Percentiles rank a stretch among this genome's conserved stretches.
Evolutionary conservation across 2,329 filamentous ascomycete genomes (phyloP).

Genomic region (Paraconiothyrium brasiliense): DNA sequence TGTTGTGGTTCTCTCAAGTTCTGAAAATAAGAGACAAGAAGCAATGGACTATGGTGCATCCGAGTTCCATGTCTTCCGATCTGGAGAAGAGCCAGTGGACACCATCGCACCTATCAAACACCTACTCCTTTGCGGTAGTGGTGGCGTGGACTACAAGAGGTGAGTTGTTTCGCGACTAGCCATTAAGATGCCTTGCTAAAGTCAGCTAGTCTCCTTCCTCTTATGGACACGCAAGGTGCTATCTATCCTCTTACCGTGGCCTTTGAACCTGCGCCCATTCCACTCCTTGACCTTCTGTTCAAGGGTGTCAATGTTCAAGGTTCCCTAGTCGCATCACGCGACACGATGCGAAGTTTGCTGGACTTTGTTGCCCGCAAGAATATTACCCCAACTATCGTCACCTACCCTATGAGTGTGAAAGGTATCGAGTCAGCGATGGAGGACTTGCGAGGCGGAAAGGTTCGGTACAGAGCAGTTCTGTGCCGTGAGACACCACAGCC

Average conservation of each 20-base stretch:
- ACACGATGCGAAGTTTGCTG: not conserved
- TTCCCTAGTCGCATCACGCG: constrained; percentile 5
- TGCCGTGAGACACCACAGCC: not conserved
- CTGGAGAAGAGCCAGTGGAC: constrained; percentile 1
- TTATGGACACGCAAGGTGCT: constrained; percentile 2
- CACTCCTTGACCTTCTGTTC: not conserved
- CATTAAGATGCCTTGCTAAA: not conserved
- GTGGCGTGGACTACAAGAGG: constrained; percentile 3
- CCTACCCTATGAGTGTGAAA: constrained; percentile 1
- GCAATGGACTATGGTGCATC: constrained; percentile 4
- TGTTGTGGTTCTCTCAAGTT: constrained; percentile 7
- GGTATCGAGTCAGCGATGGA: constrained; percentile 2
- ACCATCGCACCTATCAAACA: constrained; percentile 1
- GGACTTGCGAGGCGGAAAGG: constrained; percentile 4
- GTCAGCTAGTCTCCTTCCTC: not conserved
- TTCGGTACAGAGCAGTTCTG: constrained; percentile 4
- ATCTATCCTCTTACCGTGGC: constrained; percentile 9
- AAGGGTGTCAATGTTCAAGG: constrained; percentile 1
- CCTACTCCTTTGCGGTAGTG: constrained; percentile 4
- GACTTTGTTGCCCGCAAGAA: constrained; percentile 7
- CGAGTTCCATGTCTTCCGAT: constrained; percentile 9
- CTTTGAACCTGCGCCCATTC: not conserved
- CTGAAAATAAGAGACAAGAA: constrained; percentile 3
- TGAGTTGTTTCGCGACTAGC: not conserved
- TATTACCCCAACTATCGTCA: constrained; percentile 3